Conservation (phyloP, 371 early-diverging fungal genomes). For the Apophysomyces trapeziformis region DNA sequence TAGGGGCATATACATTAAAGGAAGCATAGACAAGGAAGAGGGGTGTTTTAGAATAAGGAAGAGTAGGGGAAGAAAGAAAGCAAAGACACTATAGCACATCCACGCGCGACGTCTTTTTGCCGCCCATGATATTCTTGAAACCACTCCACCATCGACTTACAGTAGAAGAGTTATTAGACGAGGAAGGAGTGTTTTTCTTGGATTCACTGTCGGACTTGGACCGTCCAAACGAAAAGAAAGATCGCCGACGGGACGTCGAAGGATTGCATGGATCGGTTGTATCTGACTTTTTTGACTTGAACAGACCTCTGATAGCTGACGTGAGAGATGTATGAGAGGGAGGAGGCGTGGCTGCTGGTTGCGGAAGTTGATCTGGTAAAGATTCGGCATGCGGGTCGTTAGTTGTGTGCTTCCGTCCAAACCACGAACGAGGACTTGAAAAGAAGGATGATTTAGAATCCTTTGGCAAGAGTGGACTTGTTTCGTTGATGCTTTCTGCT, state of each 20-base stretch:
- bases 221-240: constrained; percentile 29
- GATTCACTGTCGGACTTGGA: constrained; percentile 13
- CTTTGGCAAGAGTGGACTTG: neutral
- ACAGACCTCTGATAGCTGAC: constrained; percentile 4
- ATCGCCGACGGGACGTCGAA: constrained; percentile 19
- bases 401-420: neutral
- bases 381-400: neutral
- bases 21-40: neutral
- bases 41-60: neutral
- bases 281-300: constrained; percentile 6
- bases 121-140: constrained; percentile 44
- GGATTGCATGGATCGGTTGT: neutral
- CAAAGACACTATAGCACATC: constrained; percentile 35
- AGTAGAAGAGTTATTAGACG: constrained; percentile 16
- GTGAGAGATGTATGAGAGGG: neutral
- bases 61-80: neutral
- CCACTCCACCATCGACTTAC: constrained; percentile 50
- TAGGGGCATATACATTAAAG: constrained; percentile 4
- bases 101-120: constrained; percentile 50
- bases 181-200: neutral
- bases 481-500: neutral
- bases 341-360: constrained; percentile 6
- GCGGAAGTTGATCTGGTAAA: neutral
- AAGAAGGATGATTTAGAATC: neutral
- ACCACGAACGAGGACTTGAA: constrained; percentile 6